Base-by-base conservation (phyloP, 768 basidiomycete genomes). In the Asterophora lycoperdoides region DNA sequence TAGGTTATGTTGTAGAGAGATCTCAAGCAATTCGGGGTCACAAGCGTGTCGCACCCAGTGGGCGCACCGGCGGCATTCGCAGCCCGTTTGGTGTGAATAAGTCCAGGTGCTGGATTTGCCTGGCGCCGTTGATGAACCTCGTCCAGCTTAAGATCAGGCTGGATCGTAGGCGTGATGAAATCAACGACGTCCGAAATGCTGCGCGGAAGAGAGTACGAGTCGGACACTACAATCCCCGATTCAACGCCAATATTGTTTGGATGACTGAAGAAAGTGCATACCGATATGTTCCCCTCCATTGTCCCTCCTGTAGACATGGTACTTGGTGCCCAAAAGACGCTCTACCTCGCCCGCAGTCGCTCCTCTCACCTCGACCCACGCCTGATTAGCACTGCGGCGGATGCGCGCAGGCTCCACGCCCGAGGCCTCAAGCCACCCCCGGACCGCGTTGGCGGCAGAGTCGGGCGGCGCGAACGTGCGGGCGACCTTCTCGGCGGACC, bases 1-100 rank as follows among this genome's bases (percentile, higher is more conserved):
- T 67, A 67, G 1, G 56, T 58, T 43, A 72, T 63, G 51, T 64
- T 64, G 45, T 70, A 71, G n/a, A 72, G 54, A 2, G 66, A 55
- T 41, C 57, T 62, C 18, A 68, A 40, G 49, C 70, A 71, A 29
- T 58, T 58, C 1, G 64, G 65, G 1, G 63, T 64, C 41, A 65
- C 54, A 1, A 42, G 46, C 15, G 44, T 49, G 44, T 66, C 59
- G 54, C 66, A 67, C 4, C 52, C 59, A 14, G 41, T 26, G 2
- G 44, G 44, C 8, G 30, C 44, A 20, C 38, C 35, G 11, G 63
- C 34, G 1, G 46, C 37, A 8, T 36, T 45, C 11, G 34, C 8
- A 11, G 51, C 41, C 14, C 58, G 51, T 15, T 58, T 55, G 5
- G 7, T 34, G 23, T 26, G 36, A n/a, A 42, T 26, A 11, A 5